Conservation (phyloP, 768 basidiomycete species). For the Pleurotus ostreatus region DNA sequence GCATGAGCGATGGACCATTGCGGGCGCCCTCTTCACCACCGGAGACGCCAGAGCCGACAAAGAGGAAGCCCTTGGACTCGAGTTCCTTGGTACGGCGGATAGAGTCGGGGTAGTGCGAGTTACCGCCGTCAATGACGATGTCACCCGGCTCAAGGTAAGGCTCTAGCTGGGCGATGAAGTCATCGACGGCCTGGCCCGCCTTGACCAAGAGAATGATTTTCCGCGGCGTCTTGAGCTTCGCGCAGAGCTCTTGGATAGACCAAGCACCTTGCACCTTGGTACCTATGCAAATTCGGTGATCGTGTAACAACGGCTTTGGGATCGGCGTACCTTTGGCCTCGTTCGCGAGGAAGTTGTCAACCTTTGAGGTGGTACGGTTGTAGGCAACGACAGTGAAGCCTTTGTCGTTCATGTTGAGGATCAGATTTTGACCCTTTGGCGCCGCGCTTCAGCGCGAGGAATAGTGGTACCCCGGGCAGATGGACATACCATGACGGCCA, state of each 20-base stretch:
- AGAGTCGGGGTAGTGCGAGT: constrained; percentile 98
- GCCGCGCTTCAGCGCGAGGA: neutral
- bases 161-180: constrained; percentile 86
- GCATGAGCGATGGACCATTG: constrained; percentile 97
- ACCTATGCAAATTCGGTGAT: constrained; percentile 42
- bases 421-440: constrained; percentile 87
- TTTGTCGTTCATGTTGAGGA: constrained; percentile 99
- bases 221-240: constrained; percentile 92
- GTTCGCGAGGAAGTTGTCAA: constrained; percentile 91
- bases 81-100: constrained; percentile 93
- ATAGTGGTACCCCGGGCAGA: neutral
- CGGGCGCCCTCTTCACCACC: constrained; percentile 99
- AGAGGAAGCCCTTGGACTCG: constrained; percentile 91
- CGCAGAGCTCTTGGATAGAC: constrained; percentile 84
- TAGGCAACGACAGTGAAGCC: constrained; percentile 96
- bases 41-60: constrained; percentile 98
- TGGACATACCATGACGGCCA: constrained; percentile 90
- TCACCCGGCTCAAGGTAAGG: constrained; percentile 93
- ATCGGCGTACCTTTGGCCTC: constrained; percentile 86
- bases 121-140: constrained; percentile 99
- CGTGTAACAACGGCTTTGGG: constrained; percentile 3
- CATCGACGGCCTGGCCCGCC: constrained; percentile 94
- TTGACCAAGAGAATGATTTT: constrained; percentile 99
- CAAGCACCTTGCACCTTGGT: constrained; percentile 95
- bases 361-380: constrained; percentile 96